phyloP scores from a whole-genome alignment of 2,329 filamentous ascomycete genomes.

The Blumeria graminis region DNA sequence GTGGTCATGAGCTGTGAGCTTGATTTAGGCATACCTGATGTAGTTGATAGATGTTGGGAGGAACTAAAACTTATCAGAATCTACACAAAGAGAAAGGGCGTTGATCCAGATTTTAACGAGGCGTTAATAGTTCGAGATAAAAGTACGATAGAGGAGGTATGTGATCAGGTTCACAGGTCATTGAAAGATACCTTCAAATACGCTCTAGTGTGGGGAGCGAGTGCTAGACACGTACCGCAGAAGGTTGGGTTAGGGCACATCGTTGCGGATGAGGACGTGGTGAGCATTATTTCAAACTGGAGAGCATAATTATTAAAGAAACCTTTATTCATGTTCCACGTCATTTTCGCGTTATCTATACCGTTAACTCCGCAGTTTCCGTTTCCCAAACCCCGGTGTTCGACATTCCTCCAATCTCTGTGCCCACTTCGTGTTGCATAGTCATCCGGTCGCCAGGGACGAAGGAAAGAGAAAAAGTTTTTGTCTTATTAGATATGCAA shows the following conservation, averaged over 20 bases:
- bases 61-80: constrained; percentile 75
- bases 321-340: background rate
- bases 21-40: constrained; percentile 77
- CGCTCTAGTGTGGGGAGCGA: constrained; percentile 91
- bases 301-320: constrained; percentile 23
- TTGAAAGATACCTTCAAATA: constrained; percentile 99
- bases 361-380: background rate
- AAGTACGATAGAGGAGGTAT: constrained; percentile 87
- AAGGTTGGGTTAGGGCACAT: constrained; percentile 65
- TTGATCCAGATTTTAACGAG: constrained; percentile 72
- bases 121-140: constrained; percentile 78
- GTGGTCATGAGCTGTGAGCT: constrained; percentile 96
- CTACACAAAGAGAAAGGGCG: constrained; percentile 90
- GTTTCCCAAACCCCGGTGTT: background rate
- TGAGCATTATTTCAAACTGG: constrained; percentile 41
- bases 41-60: constrained; percentile 86
- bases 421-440: no score
- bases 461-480: no score
- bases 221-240: constrained; percentile 84
- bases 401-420: background rate
- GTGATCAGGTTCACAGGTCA: constrained; percentile 78
- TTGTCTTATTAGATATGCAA: no score
- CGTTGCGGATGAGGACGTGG: constrained; percentile 47
- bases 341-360: background rate
- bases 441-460: no score